A percentile compares a stretch with the other conserved stretches of the same genome.
Conservation (phyloP, 768 basidiomycete genomes). For the Suillus alpinus region DNA sequence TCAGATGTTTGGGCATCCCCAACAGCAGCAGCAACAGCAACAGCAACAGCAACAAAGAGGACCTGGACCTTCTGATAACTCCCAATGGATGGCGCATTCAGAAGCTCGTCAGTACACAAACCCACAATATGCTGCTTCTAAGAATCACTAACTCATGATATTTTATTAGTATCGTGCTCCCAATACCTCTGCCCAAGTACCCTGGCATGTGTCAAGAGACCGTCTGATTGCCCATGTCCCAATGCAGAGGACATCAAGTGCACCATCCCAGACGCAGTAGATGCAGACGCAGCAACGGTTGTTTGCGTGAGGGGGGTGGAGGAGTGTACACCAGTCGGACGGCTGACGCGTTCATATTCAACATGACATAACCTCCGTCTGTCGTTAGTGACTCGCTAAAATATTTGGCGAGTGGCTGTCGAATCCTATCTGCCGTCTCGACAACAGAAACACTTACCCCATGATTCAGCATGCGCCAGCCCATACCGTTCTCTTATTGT, state of each 20-base stretch:
- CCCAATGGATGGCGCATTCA: conserved; percentile 65
- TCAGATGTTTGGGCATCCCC: conserved; percentile 64
- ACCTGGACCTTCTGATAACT: conserved; percentile 32
- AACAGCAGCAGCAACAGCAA: conserved; percentile 52
- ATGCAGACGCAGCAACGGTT: conserved; percentile 54
- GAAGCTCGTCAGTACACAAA: conserved; percentile 53
- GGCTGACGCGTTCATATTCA: conserved; percentile 29
- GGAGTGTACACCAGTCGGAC: conserved; percentile 63
- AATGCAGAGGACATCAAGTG: conserved; percentile 76
- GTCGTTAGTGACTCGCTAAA: neutral
- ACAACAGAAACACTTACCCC: neutral
- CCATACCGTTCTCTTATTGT: no score
- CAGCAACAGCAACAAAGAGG: conserved; percentile 25
- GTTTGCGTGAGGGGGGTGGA: conserved; percentile 66
- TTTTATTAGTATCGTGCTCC: conserved; percentile 61
- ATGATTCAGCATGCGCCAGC: neutral
- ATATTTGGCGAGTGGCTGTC: neutral
- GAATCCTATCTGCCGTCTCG: neutral
- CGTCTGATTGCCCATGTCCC: conserved; percentile 76
- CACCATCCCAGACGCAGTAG: conserved; percentile 58
- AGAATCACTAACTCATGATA: neutral
- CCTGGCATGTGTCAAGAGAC: conserved; percentile 53
- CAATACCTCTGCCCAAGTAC: conserved; percentile 76
- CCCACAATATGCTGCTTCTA: neutral
- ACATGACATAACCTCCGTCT: conserved; percentile 6